Evolutionary conservation across 148 eudicot genomes (phyloP), one percentile per base, ranked within the genome.

Genomic region (Diospyros lotus): DNA sequence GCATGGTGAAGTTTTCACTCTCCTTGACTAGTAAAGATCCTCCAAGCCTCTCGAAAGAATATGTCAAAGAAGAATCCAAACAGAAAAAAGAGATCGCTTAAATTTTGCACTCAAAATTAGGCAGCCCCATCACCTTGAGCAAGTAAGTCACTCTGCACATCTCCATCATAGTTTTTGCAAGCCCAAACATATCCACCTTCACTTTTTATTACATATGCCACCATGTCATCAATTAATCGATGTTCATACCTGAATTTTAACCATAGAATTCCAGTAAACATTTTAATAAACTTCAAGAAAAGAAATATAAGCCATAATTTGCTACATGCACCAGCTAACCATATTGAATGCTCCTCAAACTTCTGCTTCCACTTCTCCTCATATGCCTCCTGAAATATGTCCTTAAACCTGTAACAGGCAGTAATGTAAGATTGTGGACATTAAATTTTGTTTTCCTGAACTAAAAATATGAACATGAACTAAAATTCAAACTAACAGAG

Each of bases 171-270:
- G 80, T 90, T 90, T 72, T 90, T 90, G 87, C 94, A 90, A 43
- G 94, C 94, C 94, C 94, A 90, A 71, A 90, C 91, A 83, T 90
- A 90, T 52, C 89, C 91, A 60, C 94, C 94, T 4, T 90, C 89
- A 79, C 91, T 90, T 78, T 90, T 90, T 64, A 90, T 4, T 41
- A 82, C 89, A 81, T 90, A 90, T 69, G 94, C 94, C 77, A 90
- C 94, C 94, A 90, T 90, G 83, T 90, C 94, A 84, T 90, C 94
- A 63, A 90, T 90, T 74, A 90, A 74, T 18, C 94, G 91, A 81
- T 90, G 94, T 79, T 90, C 94, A 80, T 87, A 90, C 94, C 94
- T 90, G 69, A 41, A 77, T 11, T 72, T 75, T 68, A 63, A 75
- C 63, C 40, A 64, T 17, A 44, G 38, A 68, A 18, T 58, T 65